Evolutionary conservation across 139 green algal genomes (phyloP), one percentile per base, ranked within the genome.

Genomic region (Edaphochlamys debaryana): DNA sequence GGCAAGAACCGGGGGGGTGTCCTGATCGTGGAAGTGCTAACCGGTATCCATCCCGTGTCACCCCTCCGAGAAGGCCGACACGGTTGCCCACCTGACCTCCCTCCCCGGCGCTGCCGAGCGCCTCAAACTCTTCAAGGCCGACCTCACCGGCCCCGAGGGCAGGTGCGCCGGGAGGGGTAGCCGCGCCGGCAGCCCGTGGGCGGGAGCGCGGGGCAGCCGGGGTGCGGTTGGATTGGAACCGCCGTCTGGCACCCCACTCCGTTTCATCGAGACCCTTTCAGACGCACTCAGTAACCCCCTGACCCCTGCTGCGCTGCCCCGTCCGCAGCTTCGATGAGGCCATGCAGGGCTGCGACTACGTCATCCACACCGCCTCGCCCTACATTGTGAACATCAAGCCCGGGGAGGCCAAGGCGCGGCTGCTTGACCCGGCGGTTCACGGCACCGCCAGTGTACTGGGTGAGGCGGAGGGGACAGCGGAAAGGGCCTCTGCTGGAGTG

Each of bases 351-450:
- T 89, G 86, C 71, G 80, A 81, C 50, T 86, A 86, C 11, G 87
- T 94, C 23, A 72, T 94, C 11, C 91, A 94, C 62, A 89, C 86
- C 6, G 91, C 91, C 20, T 89, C 84, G 20, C 88, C 90, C 36
- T 88, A 88, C 67, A 27, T 48, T 22, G 25, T 90, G 25, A 66
- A 86, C 38, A 68, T 88, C 3, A 67, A 45, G 4, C 25, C 34
- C 54, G 2, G 54, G 30, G 66, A 80, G 38, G 89, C 85, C 25
- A 52, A 67, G n/a, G 70, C 86, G 40, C 23, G 56, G 40, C 73
- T 94, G 48, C 80, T 94, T 7, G 50, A 75, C 32, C 90, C 91
- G 1, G 88, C 91, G 3, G 40, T 94, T 0, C 29, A 67, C 6
- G 91, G 91, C 67, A 84, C 85, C 4, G 81, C 87, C 52, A 89